Percentiles rank a stretch among this genome's conserved stretches.
phyloP scores from a whole-genome alignment of 805 yeast genomes.

The Candida koratica region DNA sequence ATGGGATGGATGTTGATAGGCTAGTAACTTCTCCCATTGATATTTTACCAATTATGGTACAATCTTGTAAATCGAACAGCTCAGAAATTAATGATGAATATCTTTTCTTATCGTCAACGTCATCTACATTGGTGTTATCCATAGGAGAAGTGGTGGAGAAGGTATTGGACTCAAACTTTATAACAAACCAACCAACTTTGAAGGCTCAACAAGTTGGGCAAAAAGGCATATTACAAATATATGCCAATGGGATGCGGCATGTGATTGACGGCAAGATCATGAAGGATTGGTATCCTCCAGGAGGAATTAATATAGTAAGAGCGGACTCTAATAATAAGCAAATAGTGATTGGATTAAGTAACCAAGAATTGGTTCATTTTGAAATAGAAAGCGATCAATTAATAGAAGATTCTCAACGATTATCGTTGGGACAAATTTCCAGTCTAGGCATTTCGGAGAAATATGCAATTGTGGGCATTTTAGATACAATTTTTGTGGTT shows the following conservation, averaged over 20 bases:
- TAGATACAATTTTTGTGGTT: conserved; percentile 66
- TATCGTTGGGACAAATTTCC: conserved; percentile 49
- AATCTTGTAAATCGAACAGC: conserved; percentile 52
- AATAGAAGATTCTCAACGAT: conserved; percentile 63
- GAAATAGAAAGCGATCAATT: conserved; percentile 69
- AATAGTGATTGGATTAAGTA: conserved; percentile 65
- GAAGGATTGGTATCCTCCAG: conserved; percentile 79
- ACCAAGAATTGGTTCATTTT: conserved; percentile 74
- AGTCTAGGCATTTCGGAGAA: conserved; percentile 42
- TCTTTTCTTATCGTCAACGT: conserved; percentile 54
- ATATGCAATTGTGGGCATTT: conserved; percentile 65
- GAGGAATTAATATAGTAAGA: conserved; percentile 59
- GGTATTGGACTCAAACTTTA: conserved; percentile 62
- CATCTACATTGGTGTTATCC: conserved; percentile 67
- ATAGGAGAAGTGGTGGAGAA: conserved; percentile 81
- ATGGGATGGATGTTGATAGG: conserved; percentile 58
- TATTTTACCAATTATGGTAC: conserved; percentile 52
- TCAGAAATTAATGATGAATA: conserved; percentile 54
- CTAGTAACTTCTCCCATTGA: conserved; percentile 79
- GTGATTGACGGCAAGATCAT: conserved; percentile 29
- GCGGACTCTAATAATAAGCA: conserved; percentile 67
- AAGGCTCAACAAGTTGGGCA: conserved; percentile 66
- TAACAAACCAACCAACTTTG: conserved; percentile 55
- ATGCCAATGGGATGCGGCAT: conserved; percentile 65
- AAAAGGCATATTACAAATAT: conserved; percentile 66